Evolutionary conservation across 2,329 filamentous ascomycete genomes (phyloP), one percentile per base, ranked within the genome.

Genomic region (Exophiala sideris): DNA sequence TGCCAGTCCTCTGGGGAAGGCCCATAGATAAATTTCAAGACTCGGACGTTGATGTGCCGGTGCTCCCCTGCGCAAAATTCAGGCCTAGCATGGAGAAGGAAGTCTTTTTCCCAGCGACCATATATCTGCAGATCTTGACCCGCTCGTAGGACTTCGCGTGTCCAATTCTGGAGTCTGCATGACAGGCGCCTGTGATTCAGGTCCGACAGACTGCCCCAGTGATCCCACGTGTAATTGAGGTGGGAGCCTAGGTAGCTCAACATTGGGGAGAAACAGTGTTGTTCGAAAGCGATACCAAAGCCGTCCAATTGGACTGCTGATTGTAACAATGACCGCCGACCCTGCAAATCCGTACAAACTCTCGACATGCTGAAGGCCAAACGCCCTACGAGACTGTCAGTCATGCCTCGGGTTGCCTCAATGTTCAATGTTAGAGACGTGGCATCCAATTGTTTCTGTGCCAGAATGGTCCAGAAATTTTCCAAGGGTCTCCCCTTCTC

Each of bases 81-180:
- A 16, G 12, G 39, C 16, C 12, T 24, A 14, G n/a, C n/a, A 44
- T 32, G n/a, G 29, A 24, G 6, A 24, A 54, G 21, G 12, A 32
- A 18, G 14, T 35, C 38, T 32, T 35, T 33, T 29, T 54, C 52
- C 46, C 33, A 50, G 20, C 11, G 20, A 5, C 52, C 46, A 39
- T 54, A 50, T n/a, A 38, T 18, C n/a, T 21, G 12, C 21, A 50
- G 24, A 24, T 54, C 46, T 24, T 54, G 52, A 16, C 52, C 52
- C 12, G 52, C 52, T 21, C 45, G n/a, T 3, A 32, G 6, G 5
- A 50, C 35, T 38, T 54, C 52, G 8, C 33, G 21, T 9, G 40
- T 47, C 52, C 52, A 54, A 21, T 47, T 35, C 12, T 36, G 52
- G 9, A 54, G n/a, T 21, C 18, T 46, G n/a, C 45, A 14, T 29